These are phyloP conservation scores for Colletotrichum sp. DNA, from an alignment of 2,329 filamentous ascomycete species.

Conservation along the genomic window DNA sequence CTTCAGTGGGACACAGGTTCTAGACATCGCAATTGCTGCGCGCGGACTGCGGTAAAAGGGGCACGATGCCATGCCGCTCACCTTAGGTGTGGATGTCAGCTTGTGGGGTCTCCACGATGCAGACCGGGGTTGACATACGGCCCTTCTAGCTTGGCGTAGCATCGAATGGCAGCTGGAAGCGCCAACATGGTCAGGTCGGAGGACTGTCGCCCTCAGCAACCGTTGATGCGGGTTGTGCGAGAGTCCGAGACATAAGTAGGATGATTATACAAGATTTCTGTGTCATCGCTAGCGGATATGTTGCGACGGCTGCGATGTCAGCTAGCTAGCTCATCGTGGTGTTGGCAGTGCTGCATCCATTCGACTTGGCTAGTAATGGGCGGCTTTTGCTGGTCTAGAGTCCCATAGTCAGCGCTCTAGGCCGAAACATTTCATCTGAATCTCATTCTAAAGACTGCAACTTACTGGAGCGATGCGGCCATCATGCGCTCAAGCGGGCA, in stretches of 20 bases:
- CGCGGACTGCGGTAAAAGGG: background rate
- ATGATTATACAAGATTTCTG: accelerated
- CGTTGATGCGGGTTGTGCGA: background rate
- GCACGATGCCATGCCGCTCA: background rate
- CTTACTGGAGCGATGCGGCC: background rate
- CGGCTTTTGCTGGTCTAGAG: background rate
- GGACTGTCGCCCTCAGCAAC: background rate
- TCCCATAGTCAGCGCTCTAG: background rate
- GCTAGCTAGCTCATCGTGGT: background rate
- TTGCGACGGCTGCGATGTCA: background rate
- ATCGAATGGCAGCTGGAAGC: conserved; percentile 1
- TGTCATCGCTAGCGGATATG: background rate
- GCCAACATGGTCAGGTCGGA: background rate
- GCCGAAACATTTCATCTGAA: background rate
- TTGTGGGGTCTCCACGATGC: background rate
- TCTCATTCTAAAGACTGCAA: background rate
- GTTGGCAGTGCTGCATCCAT: background rate
- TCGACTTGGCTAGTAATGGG: background rate
- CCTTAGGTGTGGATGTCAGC: background rate
- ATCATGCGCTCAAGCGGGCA: background rate
- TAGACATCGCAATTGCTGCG: background rate
- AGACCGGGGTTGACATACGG: background rate
- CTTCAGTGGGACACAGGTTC: background rate
- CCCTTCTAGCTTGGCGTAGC: background rate
- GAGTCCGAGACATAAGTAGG: accelerated